Evolutionary conservation across 805 yeast species (phyloP).

Genomic region (Saturnispora hagleri): DNA sequence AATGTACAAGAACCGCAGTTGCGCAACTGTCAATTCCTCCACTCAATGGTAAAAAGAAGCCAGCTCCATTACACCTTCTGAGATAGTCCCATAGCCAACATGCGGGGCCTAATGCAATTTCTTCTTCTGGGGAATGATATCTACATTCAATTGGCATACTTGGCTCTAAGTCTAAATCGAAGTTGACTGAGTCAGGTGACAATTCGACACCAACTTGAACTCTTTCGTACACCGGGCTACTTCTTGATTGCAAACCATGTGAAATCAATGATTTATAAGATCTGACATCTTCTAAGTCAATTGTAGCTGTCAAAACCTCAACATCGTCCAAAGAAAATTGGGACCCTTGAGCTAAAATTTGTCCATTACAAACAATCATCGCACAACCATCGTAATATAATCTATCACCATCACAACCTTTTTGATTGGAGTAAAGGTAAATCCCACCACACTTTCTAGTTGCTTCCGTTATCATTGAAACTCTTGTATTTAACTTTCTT

Average conservation of each 20-base stretch:
- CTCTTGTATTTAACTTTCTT: slow-evolving; percentile 76
- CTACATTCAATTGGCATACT: slow-evolving; percentile 40
- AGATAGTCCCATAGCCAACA: slow-evolving; percentile 99
- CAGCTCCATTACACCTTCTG: slow-evolving; percentile 83
- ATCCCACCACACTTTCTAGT: slow-evolving; percentile 96
- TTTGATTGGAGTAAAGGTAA: slow-evolving; percentile 87
- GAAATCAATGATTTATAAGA: slow-evolving; percentile 66
- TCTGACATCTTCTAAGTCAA: slow-evolving; percentile 86
- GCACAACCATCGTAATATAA: slow-evolving; percentile 97
- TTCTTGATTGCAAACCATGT: slow-evolving; percentile 61
- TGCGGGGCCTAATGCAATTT: slow-evolving; percentile 96
- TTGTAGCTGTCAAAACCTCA: slow-evolving; percentile 91
- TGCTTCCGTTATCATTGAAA: slow-evolving; percentile 82
- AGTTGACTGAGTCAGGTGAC: slow-evolving; percentile 48
- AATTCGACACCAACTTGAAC: slow-evolving; percentile 56
- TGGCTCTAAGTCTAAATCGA: slow-evolving; percentile 56
- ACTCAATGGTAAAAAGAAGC: slow-evolving; percentile 85
- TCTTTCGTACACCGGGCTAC: slow-evolving; percentile 38
- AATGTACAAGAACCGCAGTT: slow-evolving; percentile 86
- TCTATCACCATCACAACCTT: slow-evolving; percentile 98
- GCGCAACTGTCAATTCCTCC: slow-evolving; percentile 99
- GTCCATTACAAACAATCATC: slow-evolving; percentile 83
- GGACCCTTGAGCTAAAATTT: slow-evolving; percentile 84
- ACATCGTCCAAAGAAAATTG: slow-evolving; percentile 89
- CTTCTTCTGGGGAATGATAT: slow-evolving; percentile 85